These are phyloP conservation scores for Starmerella geochares DNA, from an alignment of 805 yeast genomes.

Conservation along the genomic window DNA sequence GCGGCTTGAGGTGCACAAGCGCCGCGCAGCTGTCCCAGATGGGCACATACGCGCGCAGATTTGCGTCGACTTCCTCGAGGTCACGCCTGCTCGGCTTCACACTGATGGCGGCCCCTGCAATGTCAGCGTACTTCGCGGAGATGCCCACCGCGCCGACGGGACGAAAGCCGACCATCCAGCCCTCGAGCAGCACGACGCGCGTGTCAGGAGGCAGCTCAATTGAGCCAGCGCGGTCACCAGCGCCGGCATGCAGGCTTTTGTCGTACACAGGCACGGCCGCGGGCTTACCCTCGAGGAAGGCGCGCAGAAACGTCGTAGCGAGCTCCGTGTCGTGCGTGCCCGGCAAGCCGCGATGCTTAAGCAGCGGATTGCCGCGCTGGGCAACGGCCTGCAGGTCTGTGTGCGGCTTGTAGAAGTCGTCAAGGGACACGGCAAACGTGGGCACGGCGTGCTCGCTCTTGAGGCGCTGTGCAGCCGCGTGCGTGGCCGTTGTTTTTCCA, in stretches of 20 bases:
- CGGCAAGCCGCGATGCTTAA: conserved; percentile 79
- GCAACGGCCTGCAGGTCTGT: conserved; percentile 46
- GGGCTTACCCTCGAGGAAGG: conserved; percentile 27
- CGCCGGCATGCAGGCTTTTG: conserved; percentile 58
- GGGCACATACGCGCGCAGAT: conserved; percentile 42
- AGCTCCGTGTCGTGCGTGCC: conserved; percentile 77
- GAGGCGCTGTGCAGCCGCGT: conserved; percentile 25
- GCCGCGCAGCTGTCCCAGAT: conserved; percentile 50
- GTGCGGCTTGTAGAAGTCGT: conserved; percentile 72
- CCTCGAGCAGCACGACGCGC: conserved; percentile 72
- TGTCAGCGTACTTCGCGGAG: conserved; percentile 15
- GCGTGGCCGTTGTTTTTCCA: conserved; percentile 31
- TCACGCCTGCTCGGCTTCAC: conserved; percentile 21
- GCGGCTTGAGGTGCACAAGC: conserved; percentile 55
- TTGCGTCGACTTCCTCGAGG: conserved; percentile 40
- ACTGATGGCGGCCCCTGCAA: conserved; percentile 26
- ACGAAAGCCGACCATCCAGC: conserved; percentile 83
- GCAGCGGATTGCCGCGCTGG: conserved; percentile 39
- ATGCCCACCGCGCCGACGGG: conserved; percentile 31
- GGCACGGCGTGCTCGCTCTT: conserved; percentile 32
- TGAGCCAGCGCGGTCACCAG: conserved; percentile 55
- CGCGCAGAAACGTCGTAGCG: conserved; percentile 31
- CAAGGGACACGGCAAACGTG: conserved; percentile 51
- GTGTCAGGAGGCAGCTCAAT: conserved; percentile 30
- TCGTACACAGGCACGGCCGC: conserved; percentile 57